Conservation (phyloP, 1,139 yeast species). For the Yamadazyma triangularis region DNA sequence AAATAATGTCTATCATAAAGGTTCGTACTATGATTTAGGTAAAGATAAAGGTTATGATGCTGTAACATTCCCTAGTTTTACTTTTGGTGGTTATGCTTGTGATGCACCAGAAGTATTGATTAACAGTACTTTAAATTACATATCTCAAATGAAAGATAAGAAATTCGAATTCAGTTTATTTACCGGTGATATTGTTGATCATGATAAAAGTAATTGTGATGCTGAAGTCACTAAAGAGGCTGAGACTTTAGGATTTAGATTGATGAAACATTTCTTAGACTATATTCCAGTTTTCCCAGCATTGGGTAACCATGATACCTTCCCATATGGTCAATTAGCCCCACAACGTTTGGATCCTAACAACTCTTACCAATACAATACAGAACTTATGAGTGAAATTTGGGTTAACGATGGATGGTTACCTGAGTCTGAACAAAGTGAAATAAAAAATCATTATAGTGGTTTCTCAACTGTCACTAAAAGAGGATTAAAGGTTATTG, state of each 20-base stretch:
- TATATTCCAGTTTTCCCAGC: conserved; percentile 60
- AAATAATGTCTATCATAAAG: conserved; percentile 31
- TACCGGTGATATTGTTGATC: conserved; percentile 71
- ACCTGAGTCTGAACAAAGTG: conserved; percentile 18
- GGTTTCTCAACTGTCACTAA: conserved; percentile 57
- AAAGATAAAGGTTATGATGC: conserved; percentile 35
- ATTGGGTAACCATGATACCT: conserved; percentile 70
- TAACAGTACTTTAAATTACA: conserved; percentile 49
- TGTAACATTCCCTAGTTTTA: conserved; percentile 49
- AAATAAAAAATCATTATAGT: conserved; percentile 44
- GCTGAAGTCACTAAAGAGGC: conserved; percentile 48
- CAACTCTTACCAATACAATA: conserved; percentile 55
- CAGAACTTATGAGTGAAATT: conserved; percentile 54
- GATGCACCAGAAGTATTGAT: conserved; percentile 61
- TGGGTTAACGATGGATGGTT: conserved; percentile 47
- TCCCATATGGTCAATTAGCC: conserved; percentile 68
- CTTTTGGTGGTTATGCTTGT: conserved; percentile 58
- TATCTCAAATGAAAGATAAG: conserved; percentile 25
- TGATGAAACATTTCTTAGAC: conserved; percentile 51
- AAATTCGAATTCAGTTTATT: conserved; percentile 57
- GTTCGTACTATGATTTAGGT: conserved; percentile 37
- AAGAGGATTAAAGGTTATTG: conserved; percentile 56
- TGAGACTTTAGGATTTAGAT: conserved; percentile 47
- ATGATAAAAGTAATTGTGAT: conserved; percentile 44
- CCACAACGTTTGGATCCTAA: conserved; percentile 36